Evolutionary conservation across 768 basidiomycete genomes (phyloP).

Genomic region (Hygrocybe punicea): DNA sequence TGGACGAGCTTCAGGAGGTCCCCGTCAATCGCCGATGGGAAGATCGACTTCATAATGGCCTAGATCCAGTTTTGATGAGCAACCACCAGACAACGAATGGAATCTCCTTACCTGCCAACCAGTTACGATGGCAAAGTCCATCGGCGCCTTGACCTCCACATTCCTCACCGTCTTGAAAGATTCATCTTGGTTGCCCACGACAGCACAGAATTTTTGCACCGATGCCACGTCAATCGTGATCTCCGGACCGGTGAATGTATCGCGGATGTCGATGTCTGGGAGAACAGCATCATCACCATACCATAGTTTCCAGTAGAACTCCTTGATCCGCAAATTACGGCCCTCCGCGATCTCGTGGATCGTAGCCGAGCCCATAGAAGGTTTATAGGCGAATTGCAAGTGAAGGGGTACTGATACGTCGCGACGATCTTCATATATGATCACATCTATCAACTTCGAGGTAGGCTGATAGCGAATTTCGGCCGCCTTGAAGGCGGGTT

Average conservation of each 20-base stretch:
- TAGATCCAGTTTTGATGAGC: constrained; percentile 29
- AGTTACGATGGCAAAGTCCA: constrained; percentile 98
- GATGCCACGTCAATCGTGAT: constrained; percentile 72
- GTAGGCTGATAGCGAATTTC: constrained; percentile 60
- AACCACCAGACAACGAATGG: background rate
- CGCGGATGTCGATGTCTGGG: constrained; percentile 74
- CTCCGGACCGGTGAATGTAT: constrained; percentile 83
- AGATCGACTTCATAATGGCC: constrained; percentile 99
- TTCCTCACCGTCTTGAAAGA: constrained; percentile 79
- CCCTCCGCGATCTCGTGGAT: constrained; percentile 85
- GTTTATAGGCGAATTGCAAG: constrained; percentile 83
- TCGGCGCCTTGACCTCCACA: constrained; percentile 76
- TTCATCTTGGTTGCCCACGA: constrained; percentile 92
- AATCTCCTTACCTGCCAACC: constrained; percentile 84
- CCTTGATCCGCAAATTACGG: constrained; percentile 88
- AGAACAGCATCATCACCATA: constrained; percentile 81
- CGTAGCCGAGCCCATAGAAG: constrained; percentile 83
- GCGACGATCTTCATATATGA: constrained; percentile 79
- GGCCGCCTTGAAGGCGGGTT: constrained; percentile 75
- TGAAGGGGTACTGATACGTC: constrained; percentile 73
- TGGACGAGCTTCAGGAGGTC: constrained; percentile 96
- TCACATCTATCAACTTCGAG: constrained; percentile 60
- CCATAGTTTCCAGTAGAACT: constrained; percentile 99
- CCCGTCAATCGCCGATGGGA: constrained; percentile 87
- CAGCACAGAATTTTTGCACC: constrained; percentile 85